Percentiles rank a stretch among this genome's conserved stretches.
Conservation (phyloP, 2,329 filamentous ascomycete genomes). For the Ceratocystis alfenasii region DNA sequence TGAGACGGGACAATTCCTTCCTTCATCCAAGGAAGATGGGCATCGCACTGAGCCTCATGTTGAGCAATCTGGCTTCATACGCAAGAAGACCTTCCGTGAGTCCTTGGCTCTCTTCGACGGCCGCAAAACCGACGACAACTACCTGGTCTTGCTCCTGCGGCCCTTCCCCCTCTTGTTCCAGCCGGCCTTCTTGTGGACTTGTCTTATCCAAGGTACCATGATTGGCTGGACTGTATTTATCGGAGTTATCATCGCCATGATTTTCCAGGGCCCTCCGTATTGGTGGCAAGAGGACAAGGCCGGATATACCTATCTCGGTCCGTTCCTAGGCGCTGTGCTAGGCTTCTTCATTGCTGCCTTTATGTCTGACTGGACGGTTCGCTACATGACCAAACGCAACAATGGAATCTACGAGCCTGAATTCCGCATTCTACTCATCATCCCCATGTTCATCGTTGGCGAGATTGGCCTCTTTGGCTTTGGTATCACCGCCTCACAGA, state of each 20-base stretch:
- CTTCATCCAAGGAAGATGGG: conserved; percentile 1
- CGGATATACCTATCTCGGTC: conserved; percentile 76
- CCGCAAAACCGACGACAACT: conserved; percentile 65
- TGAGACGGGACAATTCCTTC: background rate
- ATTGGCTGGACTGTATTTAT: conserved; percentile 96
- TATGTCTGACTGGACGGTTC: conserved; percentile 61
- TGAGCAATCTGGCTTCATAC: conserved; percentile 25
- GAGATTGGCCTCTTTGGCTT: conserved; percentile 75
- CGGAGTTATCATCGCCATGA: conserved; percentile 66
- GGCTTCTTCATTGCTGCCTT: conserved; percentile 67
- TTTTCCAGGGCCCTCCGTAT: conserved; percentile 69
- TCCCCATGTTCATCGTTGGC: conserved; percentile 69
- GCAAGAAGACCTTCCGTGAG: conserved; percentile 47
- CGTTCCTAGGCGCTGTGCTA: conserved; percentile 69
- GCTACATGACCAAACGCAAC: conserved; percentile 59
- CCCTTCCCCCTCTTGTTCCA: conserved; percentile 76
- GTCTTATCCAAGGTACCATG: conserved; percentile 72
- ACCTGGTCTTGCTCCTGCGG: conserved; percentile 52
- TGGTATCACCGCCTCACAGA: conserved; percentile 56
- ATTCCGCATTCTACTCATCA: conserved; percentile 70
- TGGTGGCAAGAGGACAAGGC: conserved; percentile 72
- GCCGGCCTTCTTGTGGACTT: conserved; percentile 70
- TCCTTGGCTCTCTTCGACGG: conserved; percentile 64
- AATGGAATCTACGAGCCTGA: conserved; percentile 81
- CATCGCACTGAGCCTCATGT: background rate